Conservation (phyloP, 2,329 filamentous ascomycete species). For the Paecilomyces niveus region DNA sequence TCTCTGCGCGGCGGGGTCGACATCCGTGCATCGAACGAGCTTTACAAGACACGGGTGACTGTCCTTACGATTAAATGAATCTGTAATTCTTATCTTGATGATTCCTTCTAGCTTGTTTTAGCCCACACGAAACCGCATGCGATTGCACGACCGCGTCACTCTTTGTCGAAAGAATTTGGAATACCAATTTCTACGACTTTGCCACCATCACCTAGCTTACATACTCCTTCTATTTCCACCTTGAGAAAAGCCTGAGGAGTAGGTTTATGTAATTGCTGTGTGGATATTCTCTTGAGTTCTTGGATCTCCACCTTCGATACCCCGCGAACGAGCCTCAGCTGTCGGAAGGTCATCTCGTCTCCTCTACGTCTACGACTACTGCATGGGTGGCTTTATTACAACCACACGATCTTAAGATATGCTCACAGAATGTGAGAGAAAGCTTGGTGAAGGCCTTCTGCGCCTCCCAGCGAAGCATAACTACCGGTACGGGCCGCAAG, state of each 20-base stretch:
- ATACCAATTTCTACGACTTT: not conserved
- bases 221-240: not conserved
- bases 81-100: not conserved
- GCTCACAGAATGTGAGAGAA: slow-evolving; percentile 57
- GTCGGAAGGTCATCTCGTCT: not conserved
- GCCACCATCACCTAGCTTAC: not conserved
- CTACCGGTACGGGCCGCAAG: slow-evolving; percentile 68
- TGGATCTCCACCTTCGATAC: not conserved
- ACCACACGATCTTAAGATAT: slow-evolving; percentile 28
- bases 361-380: slow-evolving; percentile 9
- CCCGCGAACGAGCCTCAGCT: too few species aligned
- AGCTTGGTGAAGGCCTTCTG: slow-evolving; percentile 76
- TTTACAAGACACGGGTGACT: not conserved
- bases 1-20: not conserved
- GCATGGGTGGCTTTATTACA: slow-evolving; percentile 18
- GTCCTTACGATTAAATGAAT: not conserved
- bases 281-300: not conserved
- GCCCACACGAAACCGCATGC: not conserved
- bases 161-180: not conserved
- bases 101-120: not conserved
- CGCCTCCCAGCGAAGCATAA: slow-evolving; percentile 66
- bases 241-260: not conserved
- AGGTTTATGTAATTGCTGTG: not conserved
- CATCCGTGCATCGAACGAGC: not conserved
- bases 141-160: not conserved